Base-by-base conservation (phyloP, 2,329 filamentous ascomycete species). In the Fusarium nodosum region DNA sequence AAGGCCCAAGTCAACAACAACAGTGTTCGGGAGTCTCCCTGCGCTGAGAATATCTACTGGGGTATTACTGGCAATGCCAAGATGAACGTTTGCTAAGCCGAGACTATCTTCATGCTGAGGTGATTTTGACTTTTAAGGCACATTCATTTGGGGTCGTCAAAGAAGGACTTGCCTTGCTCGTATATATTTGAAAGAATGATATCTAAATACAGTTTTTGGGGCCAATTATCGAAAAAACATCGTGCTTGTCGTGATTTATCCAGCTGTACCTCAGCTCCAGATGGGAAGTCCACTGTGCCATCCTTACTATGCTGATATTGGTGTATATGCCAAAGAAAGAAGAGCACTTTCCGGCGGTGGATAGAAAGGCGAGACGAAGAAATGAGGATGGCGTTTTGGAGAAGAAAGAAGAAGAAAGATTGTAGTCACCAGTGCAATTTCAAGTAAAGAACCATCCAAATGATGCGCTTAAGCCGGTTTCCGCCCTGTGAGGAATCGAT, bases 21-120 rank as follows among this genome's bases (percentile, higher is more conserved):
- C 38, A 77, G 82, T 3, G 85, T 88, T 3, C 78, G 81, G 9
- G 86, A 88, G 76, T 82, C 78, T 4, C 86, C 86, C 8, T 88
- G 86, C 45, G 85, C 83, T 7, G 79, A 82, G 4, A 88, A 88
- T 54, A 84, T 81, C 18, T 84, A 74, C 55, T 86, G 84, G 82
- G 80, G 69, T 1, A 77, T 88, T 18, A 78, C 81, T 4, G 86
- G 86, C 0, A 82, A 82, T 51, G 85, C 79, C 1, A 69, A 64
- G 6, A 73, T 77, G 72, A 77, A 77, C 52, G 72, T 86, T 34
- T 86, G 84, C 69, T 70, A 54, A 53, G 31, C 1, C 8, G 5
- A 18, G 31, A 2, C 15, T 33, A 11, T 30, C 20, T 13, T 20
- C 22, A 47, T 22, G 2, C 10, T 4, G 10, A 7, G n/a, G 7